A percentile compares a stretch with the other conserved stretches of the same genome.
Conservation (phyloP, 2,329 filamentous ascomycete genomes). For the Penicillium brevicompactum region DNA sequence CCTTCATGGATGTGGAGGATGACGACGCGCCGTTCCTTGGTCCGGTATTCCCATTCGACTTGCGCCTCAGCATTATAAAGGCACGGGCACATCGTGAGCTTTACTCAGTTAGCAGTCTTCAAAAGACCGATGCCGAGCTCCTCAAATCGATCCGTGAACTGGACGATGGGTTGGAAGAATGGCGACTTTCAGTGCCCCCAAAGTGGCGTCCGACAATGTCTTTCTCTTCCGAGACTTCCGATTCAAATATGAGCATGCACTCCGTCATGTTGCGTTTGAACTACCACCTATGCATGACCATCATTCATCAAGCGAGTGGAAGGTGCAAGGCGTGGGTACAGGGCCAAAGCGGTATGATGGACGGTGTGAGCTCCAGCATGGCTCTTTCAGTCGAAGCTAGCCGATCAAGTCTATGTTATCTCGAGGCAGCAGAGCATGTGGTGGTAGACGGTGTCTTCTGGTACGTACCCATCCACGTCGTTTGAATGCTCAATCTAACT, state of each 20-base stretch:
- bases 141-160: constrained; percentile 58
- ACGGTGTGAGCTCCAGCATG: constrained; percentile 56
- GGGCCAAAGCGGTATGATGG: constrained; percentile 39
- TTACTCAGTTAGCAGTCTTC: constrained; percentile 52
- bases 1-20: constrained; percentile 24
- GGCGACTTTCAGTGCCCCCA: constrained; percentile 53
- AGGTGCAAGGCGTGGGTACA: constrained; percentile 50
- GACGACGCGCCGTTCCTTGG: constrained; percentile 20
- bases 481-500: neutral
- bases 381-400: constrained; percentile 59
- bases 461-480: constrained; percentile 33
- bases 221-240: constrained; percentile 37
- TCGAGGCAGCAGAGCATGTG: constrained; percentile 46
- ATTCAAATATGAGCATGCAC: constrained; percentile 48
- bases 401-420: constrained; percentile 55
- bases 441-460: constrained; percentile 55
- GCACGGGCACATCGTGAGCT: constrained; percentile 52
- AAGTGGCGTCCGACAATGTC: constrained; percentile 53
- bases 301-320: constrained; percentile 59
- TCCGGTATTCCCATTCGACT: constrained; percentile 50
- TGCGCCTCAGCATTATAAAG: constrained; percentile 55
- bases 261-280: constrained; percentile 55
- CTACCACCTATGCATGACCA: constrained; percentile 58
- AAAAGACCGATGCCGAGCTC: constrained; percentile 58
- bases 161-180: constrained; percentile 59